Percentiles rank a stretch among this genome's conserved stretches.
Evolutionary conservation across 345 rosid genomes (phyloP).

Genomic region (Bretschneidera sinensis): DNA sequence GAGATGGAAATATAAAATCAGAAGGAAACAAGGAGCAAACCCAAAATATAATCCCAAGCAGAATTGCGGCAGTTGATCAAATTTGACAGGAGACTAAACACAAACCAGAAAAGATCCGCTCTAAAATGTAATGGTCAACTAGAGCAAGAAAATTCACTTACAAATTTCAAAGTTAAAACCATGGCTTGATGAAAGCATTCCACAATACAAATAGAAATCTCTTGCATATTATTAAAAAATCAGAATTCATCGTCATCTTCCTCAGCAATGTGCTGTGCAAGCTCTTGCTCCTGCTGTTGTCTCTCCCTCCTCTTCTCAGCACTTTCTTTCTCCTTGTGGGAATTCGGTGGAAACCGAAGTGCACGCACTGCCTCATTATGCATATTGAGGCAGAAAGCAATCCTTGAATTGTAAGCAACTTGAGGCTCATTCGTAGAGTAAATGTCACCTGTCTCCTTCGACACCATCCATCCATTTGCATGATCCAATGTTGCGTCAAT

Average conservation of each 20-base stretch:
- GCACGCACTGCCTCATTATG: slow-evolving; percentile 82
- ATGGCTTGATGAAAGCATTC: too few relatives aligned
- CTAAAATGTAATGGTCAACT: too few relatives aligned
- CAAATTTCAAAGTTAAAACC: too few relatives aligned
- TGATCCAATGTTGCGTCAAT: slow-evolving; percentile 52
- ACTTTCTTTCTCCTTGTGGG: slow-evolving; percentile 74
- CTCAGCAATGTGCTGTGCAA: slow-evolving; percentile 82
- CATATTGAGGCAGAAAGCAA: slow-evolving; percentile 86
- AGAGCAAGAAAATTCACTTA: too few relatives aligned
- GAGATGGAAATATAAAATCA: too few relatives aligned
- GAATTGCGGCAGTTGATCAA: too few relatives aligned
- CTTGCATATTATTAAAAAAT: not conserved
- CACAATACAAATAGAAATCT: too few relatives aligned
- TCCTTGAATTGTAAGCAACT: slow-evolving; percentile 68
- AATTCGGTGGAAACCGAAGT: slow-evolving; percentile 61
- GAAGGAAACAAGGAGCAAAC: too few relatives aligned
- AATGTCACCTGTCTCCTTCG: slow-evolving; percentile 57
- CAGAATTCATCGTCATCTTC: slow-evolving; percentile 81
- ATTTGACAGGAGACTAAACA: too few relatives aligned
- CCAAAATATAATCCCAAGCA: too few relatives aligned
- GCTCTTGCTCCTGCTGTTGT: slow-evolving; percentile 84
- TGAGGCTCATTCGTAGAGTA: slow-evolving; percentile 60
- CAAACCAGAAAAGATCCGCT: too few relatives aligned
- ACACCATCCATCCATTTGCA: slow-evolving; percentile 50
- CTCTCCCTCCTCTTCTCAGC: slow-evolving; percentile 80